phyloP scores from a whole-genome alignment of 2,329 filamentous ascomycete species.

The Cytospora piceicola region DNA sequence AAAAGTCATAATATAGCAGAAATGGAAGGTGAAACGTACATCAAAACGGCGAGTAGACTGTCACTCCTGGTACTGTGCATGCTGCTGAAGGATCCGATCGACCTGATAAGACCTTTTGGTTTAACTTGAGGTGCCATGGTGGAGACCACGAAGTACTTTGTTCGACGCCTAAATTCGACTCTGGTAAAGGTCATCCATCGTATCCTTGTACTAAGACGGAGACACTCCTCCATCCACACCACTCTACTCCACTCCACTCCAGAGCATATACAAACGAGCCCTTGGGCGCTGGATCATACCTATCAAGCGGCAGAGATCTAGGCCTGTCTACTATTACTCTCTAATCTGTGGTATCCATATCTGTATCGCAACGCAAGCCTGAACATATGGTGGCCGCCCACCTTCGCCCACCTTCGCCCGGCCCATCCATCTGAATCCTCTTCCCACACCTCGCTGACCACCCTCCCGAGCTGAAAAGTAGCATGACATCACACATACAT shows the following conservation, averaged over 20 bases:
- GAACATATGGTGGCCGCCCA: background rate
- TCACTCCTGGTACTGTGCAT: no score
- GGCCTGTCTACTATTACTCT: no score
- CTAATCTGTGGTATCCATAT: no score
- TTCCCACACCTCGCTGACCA: background rate
- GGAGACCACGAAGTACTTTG: background rate
- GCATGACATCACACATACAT: background rate
- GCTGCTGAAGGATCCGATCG: background rate
- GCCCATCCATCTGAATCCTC: background rate
- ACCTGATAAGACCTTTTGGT: background rate
- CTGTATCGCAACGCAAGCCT: no score
- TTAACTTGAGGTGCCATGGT: background rate
- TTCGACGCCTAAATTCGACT: background rate
- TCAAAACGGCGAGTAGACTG: background rate
- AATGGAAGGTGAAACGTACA: background rate
- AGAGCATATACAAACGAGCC: no score
- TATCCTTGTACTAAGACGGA: background rate
- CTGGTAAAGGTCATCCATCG: background rate
- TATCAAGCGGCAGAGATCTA: no score
- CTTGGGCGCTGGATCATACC: no score
- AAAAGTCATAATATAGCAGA: no score
- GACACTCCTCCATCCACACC: background rate
- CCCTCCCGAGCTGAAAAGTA: background rate
- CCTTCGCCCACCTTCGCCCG: background rate
- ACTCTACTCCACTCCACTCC: no score